phyloP scores from a whole-genome alignment of 176 grass and related monocot genomes.

The Luzula sylvatica region DNA sequence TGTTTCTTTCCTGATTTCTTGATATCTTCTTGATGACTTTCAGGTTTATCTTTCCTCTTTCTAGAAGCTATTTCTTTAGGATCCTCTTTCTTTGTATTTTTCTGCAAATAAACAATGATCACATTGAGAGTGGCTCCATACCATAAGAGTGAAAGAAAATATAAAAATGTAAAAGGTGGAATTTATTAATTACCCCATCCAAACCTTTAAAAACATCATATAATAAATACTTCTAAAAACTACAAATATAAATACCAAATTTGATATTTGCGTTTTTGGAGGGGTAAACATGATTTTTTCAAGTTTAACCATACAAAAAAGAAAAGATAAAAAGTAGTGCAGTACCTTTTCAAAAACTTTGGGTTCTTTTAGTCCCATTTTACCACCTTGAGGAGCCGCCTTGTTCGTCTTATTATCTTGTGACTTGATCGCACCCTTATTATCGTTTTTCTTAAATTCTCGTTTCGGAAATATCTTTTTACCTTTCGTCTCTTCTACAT shows the following conservation, averaged over 20 bases:
- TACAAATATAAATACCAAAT: too few species aligned
- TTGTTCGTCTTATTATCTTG: slow-evolving; percentile 14
- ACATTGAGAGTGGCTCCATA: too few species aligned
- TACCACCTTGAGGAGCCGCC: slow-evolving; percentile 3
- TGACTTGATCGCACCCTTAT: slow-evolving; percentile 1
- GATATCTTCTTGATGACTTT: neutral
- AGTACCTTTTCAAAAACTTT: slow-evolving; percentile 23
- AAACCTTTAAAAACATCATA: too few species aligned
- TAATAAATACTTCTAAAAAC: too few species aligned
- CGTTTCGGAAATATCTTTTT: slow-evolving; percentile 28
- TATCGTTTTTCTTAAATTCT: slow-evolving; percentile 31
- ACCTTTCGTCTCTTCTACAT: slow-evolving; percentile 5
- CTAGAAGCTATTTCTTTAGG: neutral
- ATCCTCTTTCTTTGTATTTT: neutral
- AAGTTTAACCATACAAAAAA: too few species aligned
- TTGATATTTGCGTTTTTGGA: too few species aligned
- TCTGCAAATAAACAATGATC: too few species aligned
- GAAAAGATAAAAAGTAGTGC: neutral
- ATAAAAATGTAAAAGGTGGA: neutral
- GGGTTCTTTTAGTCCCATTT: slow-evolving; percentile 13
- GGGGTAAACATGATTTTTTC: too few species aligned
- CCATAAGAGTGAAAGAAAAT: slow-evolving; percentile 11
- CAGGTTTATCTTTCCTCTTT: slow-evolving; percentile 34
- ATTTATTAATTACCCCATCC: too few species aligned
- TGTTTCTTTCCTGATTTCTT: neutral